Conservation (phyloP, 1,284 basidiomycete species). For the Pseudozyma tsukubaensis region DNA sequence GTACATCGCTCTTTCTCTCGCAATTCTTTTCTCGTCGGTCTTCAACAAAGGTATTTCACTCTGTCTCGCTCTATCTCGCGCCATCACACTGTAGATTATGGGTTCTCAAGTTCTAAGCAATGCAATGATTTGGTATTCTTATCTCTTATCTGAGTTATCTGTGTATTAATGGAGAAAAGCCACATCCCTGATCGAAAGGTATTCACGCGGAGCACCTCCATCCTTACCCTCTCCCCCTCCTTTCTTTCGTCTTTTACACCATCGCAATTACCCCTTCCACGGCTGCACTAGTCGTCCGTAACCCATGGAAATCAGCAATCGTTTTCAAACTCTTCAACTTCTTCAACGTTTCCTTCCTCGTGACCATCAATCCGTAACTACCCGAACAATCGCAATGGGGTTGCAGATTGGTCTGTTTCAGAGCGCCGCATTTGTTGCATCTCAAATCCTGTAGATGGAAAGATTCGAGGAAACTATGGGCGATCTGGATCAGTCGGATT, state of each 20-base stretch:
- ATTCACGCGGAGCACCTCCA: background rate
- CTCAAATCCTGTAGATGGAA: slow-evolving; percentile 85
- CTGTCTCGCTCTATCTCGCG: slow-evolving; percentile 1
- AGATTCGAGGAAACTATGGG: slow-evolving; percentile 78
- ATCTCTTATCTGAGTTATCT: too few species aligned
- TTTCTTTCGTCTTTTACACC: slow-evolving; percentile 8
- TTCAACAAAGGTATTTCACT: background rate
- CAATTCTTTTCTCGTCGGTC: too few species aligned
- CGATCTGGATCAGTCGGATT: slow-evolving; percentile 82
- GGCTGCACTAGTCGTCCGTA: slow-evolving; percentile 10
- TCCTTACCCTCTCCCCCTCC: background rate
- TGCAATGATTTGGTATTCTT: too few species aligned
- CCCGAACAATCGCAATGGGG: slow-evolving; percentile 87
- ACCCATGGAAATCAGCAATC: slow-evolving; percentile 55
- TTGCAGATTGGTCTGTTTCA: slow-evolving; percentile 86
- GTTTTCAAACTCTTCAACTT: slow-evolving; percentile 43
- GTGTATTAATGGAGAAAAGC: background rate
- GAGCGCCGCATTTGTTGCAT: slow-evolving; percentile 87
- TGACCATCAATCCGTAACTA: slow-evolving; percentile 54
- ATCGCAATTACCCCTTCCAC: slow-evolving; percentile 26
- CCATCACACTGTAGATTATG: background rate
- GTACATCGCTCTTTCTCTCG: too few species aligned
- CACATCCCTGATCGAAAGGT: background rate
- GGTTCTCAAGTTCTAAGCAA: too few species aligned
- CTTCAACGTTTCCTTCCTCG: slow-evolving; percentile 54